Evolutionary conservation across 1,139 yeast genomes (phyloP).

Genomic region (Hanseniaspora gamundiae): DNA sequence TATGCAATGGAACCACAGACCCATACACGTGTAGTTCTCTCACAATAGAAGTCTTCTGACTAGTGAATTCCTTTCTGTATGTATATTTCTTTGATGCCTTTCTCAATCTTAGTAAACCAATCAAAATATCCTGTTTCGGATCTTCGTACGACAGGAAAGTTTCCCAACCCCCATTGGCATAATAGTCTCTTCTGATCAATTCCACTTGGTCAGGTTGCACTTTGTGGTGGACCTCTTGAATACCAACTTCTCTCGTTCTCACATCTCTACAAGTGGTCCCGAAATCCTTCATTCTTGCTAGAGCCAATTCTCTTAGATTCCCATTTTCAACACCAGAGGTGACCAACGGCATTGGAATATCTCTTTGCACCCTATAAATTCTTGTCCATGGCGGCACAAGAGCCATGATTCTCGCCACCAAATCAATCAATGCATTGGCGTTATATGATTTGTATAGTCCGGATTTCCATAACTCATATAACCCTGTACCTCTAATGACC

Average conservation of each 20-base stretch:
- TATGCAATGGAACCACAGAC: constrained; percentile 91
- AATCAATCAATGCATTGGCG: constrained; percentile 85
- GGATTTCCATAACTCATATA: constrained; percentile 93
- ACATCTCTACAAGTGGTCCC: constrained; percentile 95
- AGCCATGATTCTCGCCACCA: constrained; percentile 90
- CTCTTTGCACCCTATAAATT: constrained; percentile 95
- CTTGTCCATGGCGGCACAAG: constrained; percentile 99
- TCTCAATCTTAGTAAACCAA: constrained; percentile 80
- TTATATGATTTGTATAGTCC: constrained; percentile 91
- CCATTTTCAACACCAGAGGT: constrained; percentile 98
- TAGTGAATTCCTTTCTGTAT: constrained; percentile 74
- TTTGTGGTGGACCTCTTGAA: constrained; percentile 95
- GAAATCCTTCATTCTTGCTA: constrained; percentile 96
- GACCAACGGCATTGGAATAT: constrained; percentile 97
- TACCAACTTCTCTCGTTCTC: constrained; percentile 98
- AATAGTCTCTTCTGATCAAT: constrained; percentile 85
- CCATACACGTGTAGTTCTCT: constrained; percentile 97
- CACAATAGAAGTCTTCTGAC: constrained; percentile 82
- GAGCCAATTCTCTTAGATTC: constrained; percentile 84
- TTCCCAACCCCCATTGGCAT: constrained; percentile 99
- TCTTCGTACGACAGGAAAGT: constrained; percentile 93
- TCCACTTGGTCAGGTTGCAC: constrained; percentile 97
- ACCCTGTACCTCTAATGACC: constrained; percentile 94
- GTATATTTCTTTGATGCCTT: constrained; percentile 85
- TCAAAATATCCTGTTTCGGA: constrained; percentile 89